These are phyloP conservation scores for Rhizopogon rudus DNA, from an alignment of 768 basidiomycete species.

Conservation along the genomic window DNA sequence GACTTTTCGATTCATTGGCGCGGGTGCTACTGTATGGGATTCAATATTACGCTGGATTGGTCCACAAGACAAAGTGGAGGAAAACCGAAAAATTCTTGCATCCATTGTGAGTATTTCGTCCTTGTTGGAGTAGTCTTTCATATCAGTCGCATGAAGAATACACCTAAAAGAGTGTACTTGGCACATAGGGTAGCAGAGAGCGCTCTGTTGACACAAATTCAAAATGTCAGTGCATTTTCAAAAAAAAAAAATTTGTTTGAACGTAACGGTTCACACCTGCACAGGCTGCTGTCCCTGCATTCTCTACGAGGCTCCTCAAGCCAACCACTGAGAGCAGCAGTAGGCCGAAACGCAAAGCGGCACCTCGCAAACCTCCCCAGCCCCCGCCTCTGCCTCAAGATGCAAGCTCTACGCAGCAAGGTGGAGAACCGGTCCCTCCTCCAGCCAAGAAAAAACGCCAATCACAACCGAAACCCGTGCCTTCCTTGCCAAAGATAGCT, in stretches of 20 bases:
- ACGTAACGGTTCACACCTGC: neutral
- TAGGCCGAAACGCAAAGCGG: constrained; percentile 31
- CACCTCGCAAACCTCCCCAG: constrained; percentile 24
- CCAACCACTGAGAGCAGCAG: constrained; percentile 35
- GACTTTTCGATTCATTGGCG: constrained; percentile 44
- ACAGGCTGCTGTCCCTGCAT: constrained; percentile 43
- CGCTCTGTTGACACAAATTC: constrained; percentile 52
- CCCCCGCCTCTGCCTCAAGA: neutral
- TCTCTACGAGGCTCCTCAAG: constrained; percentile 55
- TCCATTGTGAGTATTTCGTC: constrained; percentile 34
- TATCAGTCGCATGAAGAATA: constrained; percentile 28
- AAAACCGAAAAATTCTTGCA: constrained; percentile 41
- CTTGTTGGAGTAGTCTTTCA: neutral
- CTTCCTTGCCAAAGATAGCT: constrained; percentile 39
- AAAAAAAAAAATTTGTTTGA: too few relatives aligned
- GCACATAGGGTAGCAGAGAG: constrained; percentile 55
- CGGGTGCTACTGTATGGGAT: constrained; percentile 50
- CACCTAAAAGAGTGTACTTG: constrained; percentile 45
- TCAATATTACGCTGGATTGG: constrained; percentile 60
- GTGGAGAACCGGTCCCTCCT: constrained; percentile 11
- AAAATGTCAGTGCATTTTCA: constrained; percentile 39
- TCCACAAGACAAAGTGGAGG: constrained; percentile 44
- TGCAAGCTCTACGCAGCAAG: constrained; percentile 5
- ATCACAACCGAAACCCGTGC: constrained; percentile 26
- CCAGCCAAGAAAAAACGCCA: constrained; percentile 39